Evolutionary conservation across 345 rosid species (phyloP), one percentile per base, ranked within the genome.

Genomic region (Acer saccharum): DNA sequence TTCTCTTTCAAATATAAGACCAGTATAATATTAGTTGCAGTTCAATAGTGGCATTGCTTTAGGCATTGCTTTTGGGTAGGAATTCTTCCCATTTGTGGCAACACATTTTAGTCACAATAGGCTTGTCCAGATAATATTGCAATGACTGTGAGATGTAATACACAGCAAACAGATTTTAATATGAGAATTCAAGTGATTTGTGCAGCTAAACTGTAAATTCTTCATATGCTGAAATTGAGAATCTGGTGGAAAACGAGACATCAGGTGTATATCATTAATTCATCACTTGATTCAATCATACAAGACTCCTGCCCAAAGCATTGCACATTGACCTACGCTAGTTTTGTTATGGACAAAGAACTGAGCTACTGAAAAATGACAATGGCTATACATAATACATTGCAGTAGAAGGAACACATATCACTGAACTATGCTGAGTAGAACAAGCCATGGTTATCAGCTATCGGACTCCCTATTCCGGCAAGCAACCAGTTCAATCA

Each of bases 361-460:
- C 20, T 2, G 63, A 44, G 61, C 71, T 66, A 35, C 65, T 12
- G 29, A 52, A 14, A 18, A 46, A 20, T 23, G 16, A 55, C 54
- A 0, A 16, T 21, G 57, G 72, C 78, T 74, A 65, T 65, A 50
- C 77, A 74, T 46, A 35, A 35, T 64, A 48, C 62, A n/a, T 35
- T 35, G 62, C 29, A 4, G 17, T 23, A 5, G 18, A 25, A 74
- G 70, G 70, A 27, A 48, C 35, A 35, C 35, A 35, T 25, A 77
- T 73, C 43, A 43, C 23, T 44, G 41, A 39, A 23, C 67, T 17
- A 44, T n/a, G 17, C 3, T 57, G 65, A 13, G 54, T 43, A 50
- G 63, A 68, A 55, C 14, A 20, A 11, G 46, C 35, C 32, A 57
- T 10, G 60, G 1, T 2, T 35, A 55, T 65, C 55, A 67, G 12